Evolutionary conservation across 2,329 filamentous ascomycete genomes (phyloP).

Genomic region (Zarea fungicola): DNA sequence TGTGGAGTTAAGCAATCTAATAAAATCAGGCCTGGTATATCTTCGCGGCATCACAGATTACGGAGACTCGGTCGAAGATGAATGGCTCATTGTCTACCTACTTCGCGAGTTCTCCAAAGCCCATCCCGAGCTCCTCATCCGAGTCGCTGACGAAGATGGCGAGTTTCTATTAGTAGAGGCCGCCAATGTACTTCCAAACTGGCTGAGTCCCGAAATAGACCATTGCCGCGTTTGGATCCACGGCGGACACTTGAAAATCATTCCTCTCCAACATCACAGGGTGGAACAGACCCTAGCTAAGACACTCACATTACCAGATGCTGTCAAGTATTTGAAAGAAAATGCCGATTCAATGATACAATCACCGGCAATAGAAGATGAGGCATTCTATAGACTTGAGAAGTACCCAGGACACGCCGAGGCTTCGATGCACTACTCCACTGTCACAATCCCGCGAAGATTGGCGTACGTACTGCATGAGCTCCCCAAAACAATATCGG

Average conservation of each 20-base stretch:
- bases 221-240: slow-evolving; percentile 88
- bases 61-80: slow-evolving; percentile 91
- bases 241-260: slow-evolving; percentile 66
- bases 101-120: slow-evolving; percentile 73
- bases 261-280: slow-evolving; percentile 47
- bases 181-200: slow-evolving; percentile 77
- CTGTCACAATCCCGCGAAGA: slow-evolving; percentile 72
- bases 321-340: slow-evolving; percentile 54
- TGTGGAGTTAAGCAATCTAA: slow-evolving; percentile 6
- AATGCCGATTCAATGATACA: slow-evolving; percentile 58
- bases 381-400: slow-evolving; percentile 83
- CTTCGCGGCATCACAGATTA: slow-evolving; percentile 78
- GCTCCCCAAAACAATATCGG: slow-evolving; percentile 70
- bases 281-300: slow-evolving; percentile 25
- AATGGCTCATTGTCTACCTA: slow-evolving; percentile 93
- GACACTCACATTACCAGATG: slow-evolving; percentile 57
- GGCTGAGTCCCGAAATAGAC: slow-evolving; percentile 88
- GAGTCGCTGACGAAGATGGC: slow-evolving; percentile 81
- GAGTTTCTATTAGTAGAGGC: slow-evolving; percentile 95
- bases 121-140: slow-evolving; percentile 72
- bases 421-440: slow-evolving; percentile 69
- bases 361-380: slow-evolving; percentile 71
- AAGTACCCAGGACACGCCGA: slow-evolving; percentile 76
- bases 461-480: slow-evolving; percentile 74
- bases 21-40: slow-evolving; percentile 44